Percentiles rank a stretch among this genome's conserved stretches.
Conservation (phyloP, 129 eudicot species). For the Logfia minima region DNA sequence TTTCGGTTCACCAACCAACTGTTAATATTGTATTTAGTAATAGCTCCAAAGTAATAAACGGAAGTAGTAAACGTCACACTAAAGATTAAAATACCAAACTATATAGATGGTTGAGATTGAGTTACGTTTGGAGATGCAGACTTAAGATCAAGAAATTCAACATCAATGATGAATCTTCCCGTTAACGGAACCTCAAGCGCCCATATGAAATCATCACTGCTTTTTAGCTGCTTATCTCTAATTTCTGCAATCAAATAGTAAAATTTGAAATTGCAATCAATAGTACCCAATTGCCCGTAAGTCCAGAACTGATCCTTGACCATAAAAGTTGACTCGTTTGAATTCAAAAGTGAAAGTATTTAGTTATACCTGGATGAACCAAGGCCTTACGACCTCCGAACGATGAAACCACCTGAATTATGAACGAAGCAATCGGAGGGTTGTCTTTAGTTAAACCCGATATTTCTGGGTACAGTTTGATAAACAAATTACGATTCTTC, state of each 20-base stretch:
- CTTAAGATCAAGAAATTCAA: conserved; percentile 93
- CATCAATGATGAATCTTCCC: conserved; percentile 88
- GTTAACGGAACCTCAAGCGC: conserved; percentile 72
- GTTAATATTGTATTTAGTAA: conserved; percentile 15
- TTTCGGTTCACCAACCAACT: conserved; percentile 26
- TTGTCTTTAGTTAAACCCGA: conserved; percentile 64
- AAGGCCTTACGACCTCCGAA: conserved; percentile 76
- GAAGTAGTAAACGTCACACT: not conserved
- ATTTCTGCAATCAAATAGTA: conserved; percentile 55
- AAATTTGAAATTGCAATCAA: not conserved
- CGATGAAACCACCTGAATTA: conserved; percentile 64
- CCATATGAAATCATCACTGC: conserved; percentile 89
- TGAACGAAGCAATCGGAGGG: conserved; percentile 89
- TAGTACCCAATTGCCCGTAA: not conserved
- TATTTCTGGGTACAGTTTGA: conserved; percentile 77
- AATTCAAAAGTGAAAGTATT: not conserved
- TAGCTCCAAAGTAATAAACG: conserved; percentile 5
- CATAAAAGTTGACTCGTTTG: conserved; percentile 6
- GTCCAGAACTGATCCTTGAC: not conserved
- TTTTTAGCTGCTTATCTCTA: conserved; percentile 75
- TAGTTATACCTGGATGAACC: conserved; percentile 77
- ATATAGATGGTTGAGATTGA: not conserved
- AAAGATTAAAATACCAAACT: conserved; percentile 8
- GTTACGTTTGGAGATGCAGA: conserved; percentile 62
- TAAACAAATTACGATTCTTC: conserved; percentile 62